Evolutionary conservation across 1,284 basidiomycete genomes (phyloP), one percentile per base, ranked within the genome.

Genomic region (Pyrrhoderma noxium): DNA sequence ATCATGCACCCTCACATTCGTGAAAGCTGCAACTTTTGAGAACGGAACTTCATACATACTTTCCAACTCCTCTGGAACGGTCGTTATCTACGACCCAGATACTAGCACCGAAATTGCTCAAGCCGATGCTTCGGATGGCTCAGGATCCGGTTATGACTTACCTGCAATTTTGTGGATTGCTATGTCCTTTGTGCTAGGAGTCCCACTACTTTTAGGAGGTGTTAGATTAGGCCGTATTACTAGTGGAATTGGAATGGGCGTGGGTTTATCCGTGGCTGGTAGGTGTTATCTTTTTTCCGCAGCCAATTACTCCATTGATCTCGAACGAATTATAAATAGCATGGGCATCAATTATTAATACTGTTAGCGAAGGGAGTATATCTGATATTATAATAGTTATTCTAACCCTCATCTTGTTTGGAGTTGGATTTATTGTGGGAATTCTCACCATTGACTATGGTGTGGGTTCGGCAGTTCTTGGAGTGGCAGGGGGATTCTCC

Each of bases 271-370:
- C 5, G 69, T 80, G 11, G 70, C 68, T 45, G 62, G 81, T 83
- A 61, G 56, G 79, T 62, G 14, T 55, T 13, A 19, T 27, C 27
- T 49, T 21, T 3, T 36, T 52, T 53, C 14, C 27, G 11, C 48
- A 38, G 27, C 27, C 27, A 31, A 5, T 5, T 11, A 31, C 27
- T 31, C 27, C 27, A 31, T 31, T 31, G 7, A 31, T 31, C n/a
- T n/a, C n/a, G n/a, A 31, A 39, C 39, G 25, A 21, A 9, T 49
- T 46, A 39, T 16, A 37, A 49, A 14, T 56, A 80, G 80, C 75
- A 16, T 82, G 80, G 81, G 70, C 75, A 8, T 75, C 79, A 34
- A 69, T 85, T 49, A 67, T 80, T 51, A 85, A 82, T 62, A 72
- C 75, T 0, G 63, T 78, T 3, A 65, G 68, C 54, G 64, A 72